Evolutionary conservation across 805 yeast species (phyloP).

Genomic region (Starmerella bombicola): DNA sequence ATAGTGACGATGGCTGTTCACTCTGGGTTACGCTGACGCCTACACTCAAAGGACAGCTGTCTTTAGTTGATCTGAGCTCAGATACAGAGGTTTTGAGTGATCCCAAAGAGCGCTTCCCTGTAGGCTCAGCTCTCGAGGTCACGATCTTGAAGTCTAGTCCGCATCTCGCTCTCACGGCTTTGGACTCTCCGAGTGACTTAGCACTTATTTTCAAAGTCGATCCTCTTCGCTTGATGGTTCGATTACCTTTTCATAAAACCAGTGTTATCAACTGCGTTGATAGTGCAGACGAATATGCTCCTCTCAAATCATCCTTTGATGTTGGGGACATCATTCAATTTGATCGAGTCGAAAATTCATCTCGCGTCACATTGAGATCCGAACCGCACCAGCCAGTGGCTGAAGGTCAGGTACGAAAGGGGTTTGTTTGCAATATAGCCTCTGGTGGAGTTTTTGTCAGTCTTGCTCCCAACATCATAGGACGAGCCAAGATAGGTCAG

Average conservation of each 20-base stretch:
- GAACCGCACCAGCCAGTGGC: conserved; percentile 4
- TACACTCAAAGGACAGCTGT: conserved; percentile 49
- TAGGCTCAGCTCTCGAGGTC: conserved; percentile 58
- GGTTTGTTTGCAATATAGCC: conserved; percentile 64
- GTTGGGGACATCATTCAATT: conserved; percentile 36
- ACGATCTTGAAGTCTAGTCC: conserved; percentile 42
- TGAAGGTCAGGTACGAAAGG: conserved; percentile 62
- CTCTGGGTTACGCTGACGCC: conserved; percentile 65
- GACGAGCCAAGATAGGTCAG: conserved; percentile 69
- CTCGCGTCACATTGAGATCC: conserved; percentile 46
- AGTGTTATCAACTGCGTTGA: conserved; percentile 65
- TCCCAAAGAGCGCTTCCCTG: conserved; percentile 47
- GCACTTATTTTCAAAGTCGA: conserved; percentile 49
- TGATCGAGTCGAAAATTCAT: not conserved
- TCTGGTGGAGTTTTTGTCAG: conserved; percentile 67
- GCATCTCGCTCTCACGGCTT: conserved; percentile 13
- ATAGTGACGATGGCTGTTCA: conserved; percentile 37
- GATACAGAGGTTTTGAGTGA: conserved; percentile 37
- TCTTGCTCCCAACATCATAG: conserved; percentile 57
- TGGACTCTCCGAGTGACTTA: conserved; percentile 44
- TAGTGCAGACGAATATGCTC: conserved; percentile 53
- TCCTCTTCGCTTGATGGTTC: conserved; percentile 52
- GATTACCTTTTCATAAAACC: conserved; percentile 48
- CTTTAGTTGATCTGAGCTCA: conserved; percentile 50
- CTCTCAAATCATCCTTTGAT: conserved; percentile 27